Evolutionary conservation across 139 green algal species (phyloP), one percentile per base, ranked within the genome.

Genomic region (Picochlorum sp.): DNA sequence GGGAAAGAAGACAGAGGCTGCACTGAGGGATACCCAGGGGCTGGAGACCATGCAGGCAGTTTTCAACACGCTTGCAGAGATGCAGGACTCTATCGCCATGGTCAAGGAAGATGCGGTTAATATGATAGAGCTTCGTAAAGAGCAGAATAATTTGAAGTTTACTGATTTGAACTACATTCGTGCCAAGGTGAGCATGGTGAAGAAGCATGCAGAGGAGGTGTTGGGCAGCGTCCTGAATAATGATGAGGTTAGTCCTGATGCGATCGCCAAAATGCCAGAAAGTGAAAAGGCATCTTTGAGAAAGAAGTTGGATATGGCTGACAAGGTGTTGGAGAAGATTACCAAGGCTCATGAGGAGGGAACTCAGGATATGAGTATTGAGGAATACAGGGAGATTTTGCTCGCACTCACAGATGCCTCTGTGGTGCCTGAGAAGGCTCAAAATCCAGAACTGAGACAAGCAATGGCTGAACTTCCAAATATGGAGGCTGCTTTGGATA

Each of bases 21-120:
- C 61, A 1, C 45, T 75, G 37, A 32, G 26, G 9, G 15, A 37
- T 28, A 18, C 66, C 20, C 52, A 41, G 13, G 55, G 77, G 34
- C 10, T 70, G 2, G 72, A 83, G 23, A 66, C 77, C 2, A 69
- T 85, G 37, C 56, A 74, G n/a, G 47, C 66, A 7, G 61, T 85
- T 4, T 73, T 69, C 66, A 54, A 32, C 4, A 67, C 77, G 9
- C 70, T 85, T 50, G 76, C 76, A 62, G 70, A 84, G 61, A 63
- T 85, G 71, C 77, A 85, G 51, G 79, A 85, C 45, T 69, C 62
- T 55, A 45, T 85, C 18, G 52, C 38, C 3, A 34, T 73, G 21
- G 67, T 81, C 38, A 77, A 85, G 49, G 47, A 64, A 44, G 70
- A 32, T 21, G 70, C 70, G 0, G 61, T 62, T 20, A 64, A 72